Evolutionary conservation across 192 early-diverging fungal genomes (phyloP).

Genomic region (Obelidium mucronatum): DNA sequence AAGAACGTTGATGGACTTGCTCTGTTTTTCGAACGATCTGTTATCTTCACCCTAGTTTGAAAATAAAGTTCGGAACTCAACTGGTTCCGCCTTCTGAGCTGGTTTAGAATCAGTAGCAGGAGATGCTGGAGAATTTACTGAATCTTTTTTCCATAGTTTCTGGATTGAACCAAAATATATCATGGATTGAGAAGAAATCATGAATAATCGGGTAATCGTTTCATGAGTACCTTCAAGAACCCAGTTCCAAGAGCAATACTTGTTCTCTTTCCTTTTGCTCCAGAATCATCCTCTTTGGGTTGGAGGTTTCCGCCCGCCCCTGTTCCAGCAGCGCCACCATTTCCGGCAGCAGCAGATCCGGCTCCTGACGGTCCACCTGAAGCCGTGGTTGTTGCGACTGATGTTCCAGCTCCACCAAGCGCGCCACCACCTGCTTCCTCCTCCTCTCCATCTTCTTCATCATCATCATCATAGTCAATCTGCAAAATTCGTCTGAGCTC

Average conservation of each 20-base stretch:
- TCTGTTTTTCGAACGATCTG: constrained; percentile 7
- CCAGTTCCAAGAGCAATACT: constrained; percentile 7
- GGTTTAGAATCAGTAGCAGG: not conserved
- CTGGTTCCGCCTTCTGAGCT: not conserved
- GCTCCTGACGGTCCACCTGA: not conserved
- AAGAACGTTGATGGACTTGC: constrained; percentile 56
- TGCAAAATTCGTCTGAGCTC: no score
- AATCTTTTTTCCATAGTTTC: constrained; percentile 17
- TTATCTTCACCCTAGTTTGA: not conserved
- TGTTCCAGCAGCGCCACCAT: not conserved
- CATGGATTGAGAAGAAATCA: not conserved
- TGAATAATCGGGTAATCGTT: not conserved
- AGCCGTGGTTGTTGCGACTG: not conserved
- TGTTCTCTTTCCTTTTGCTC: not conserved
- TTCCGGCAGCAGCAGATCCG: not conserved
- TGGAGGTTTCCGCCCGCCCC: not conserved
- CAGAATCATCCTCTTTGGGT: not conserved
- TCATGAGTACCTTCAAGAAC: constrained; percentile 9
- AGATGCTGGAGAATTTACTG: not conserved
- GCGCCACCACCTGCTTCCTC: constrained; percentile 35
- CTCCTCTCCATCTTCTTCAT: constrained; percentile 53
- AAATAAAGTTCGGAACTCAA: not conserved
- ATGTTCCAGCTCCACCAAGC: not conserved
- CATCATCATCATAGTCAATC: no score
- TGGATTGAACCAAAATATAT: not conserved